Evolutionary conservation across 495 filamentous ascomycete species (phyloP), one percentile per base, ranked within the genome.

Genomic region (Penicillium cataractarum): DNA sequence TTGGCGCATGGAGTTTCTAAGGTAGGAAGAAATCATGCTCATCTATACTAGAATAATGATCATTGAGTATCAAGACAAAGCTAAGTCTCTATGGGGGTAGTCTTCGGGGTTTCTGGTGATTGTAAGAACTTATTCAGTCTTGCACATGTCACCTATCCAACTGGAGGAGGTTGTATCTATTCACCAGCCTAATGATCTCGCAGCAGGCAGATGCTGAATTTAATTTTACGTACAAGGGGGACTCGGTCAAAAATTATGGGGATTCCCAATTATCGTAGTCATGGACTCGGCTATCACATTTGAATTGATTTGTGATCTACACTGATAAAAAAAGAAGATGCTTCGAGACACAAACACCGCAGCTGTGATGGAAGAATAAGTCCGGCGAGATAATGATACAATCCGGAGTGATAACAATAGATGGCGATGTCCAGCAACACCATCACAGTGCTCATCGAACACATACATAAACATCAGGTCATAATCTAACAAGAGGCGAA

Each of bases 1-100:
- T 21, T 44, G 29, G 39, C 58, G 60, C 26, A 27, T 57, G 54
- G 54, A 57, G 32, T 57, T 62, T n/a, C 60, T 27, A 24, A 22
- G 2, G 4, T 22, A 17, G 60, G 44, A 44, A 52, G 10, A 55
- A 13, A 1, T 7, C 1, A 33, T 21, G 40, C 19, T 31, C 19
- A 53, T 53, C 31, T 9, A 21, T 12, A 32, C 15, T 10, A 21
- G 6, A 21, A 21, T 15, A 17, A 6, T 22, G 27, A 53, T 31
- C n/a, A 9, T 27, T 15, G 1, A 29, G 10, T 27, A 6, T 10
- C 22, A 2, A 9, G 19, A 17, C 12, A 5, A 17, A 9, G 6
- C 33, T 12, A 2, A 39, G 35, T 13, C 35, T 44, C 10, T 5
- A 44, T 44, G n/a, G 35, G 35, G 35, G 17, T 39, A 15, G 17